Percentiles rank a stretch among this genome's conserved stretches.
phyloP scores from a whole-genome alignment of 116 monocot genomes.

The Cymodocea nodosa region DNA sequence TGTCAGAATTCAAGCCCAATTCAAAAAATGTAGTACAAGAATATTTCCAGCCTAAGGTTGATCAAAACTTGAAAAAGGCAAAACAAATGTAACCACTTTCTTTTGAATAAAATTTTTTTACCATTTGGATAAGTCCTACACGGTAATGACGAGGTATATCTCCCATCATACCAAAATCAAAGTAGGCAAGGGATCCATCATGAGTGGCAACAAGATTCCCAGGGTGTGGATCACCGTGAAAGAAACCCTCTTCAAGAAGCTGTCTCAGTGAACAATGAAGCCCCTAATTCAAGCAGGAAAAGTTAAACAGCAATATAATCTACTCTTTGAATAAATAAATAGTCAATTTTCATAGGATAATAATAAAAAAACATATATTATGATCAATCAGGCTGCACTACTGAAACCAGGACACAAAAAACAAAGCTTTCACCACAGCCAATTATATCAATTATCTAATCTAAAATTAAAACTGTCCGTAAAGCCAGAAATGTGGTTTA shows the following conservation, averaged over 20 bases:
- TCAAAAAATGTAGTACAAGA: not conserved
- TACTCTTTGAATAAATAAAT: too few species aligned
- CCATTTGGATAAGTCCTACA: slow-evolving; percentile 96
- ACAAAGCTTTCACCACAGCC: too few species aligned
- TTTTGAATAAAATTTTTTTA: slow-evolving; percentile 22
- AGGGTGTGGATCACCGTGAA: slow-evolving; percentile 99
- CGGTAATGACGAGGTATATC: slow-evolving; percentile 98
- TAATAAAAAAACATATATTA: too few species aligned
- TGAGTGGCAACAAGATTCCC: slow-evolving; percentile 93
- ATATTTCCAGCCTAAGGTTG: too few species aligned
- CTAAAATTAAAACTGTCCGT: too few species aligned
- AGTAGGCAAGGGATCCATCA: slow-evolving; percentile 89
- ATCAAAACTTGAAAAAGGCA: too few species aligned
- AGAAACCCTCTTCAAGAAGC: slow-evolving; percentile 92
- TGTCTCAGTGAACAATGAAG: slow-evolving; percentile 91
- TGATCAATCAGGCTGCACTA: too few species aligned
- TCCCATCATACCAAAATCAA: slow-evolving; percentile 99
- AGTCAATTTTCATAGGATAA: too few species aligned
- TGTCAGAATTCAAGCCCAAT: not conserved
- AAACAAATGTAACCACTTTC: too few species aligned
- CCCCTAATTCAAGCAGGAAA: slow-evolving; percentile 38
- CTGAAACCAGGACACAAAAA: too few species aligned
- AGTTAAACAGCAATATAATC: not conserved
- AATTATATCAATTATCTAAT: too few species aligned
- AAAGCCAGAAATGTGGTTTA: too few species aligned